Conservation (phyloP, 2,329 filamentous ascomycete genomes). For the Amphichorda felina region DNA sequence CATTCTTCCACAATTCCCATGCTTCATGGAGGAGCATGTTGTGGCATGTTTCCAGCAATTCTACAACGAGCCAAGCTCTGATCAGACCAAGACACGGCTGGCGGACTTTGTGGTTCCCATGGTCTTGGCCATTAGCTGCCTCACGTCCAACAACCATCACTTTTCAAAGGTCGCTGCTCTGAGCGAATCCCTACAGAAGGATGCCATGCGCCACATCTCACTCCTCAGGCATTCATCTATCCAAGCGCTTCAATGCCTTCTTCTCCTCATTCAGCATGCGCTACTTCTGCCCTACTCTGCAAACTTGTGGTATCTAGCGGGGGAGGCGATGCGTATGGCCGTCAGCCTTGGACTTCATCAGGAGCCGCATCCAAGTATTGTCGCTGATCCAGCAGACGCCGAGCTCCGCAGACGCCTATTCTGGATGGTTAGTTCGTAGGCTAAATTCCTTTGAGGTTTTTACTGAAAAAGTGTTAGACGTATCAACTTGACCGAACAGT, state of each 20-base stretch:
- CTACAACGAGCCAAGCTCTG: conserved; percentile 3
- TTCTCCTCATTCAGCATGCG: conserved; percentile 9
- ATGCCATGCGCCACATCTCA: conserved; percentile 6
- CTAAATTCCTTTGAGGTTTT: neutral
- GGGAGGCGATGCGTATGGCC: conserved; percentile 12
- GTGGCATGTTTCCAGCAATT: conserved; percentile 5
- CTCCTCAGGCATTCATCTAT: conserved; percentile 6
- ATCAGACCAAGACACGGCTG: neutral
- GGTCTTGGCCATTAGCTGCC: conserved; percentile 8
- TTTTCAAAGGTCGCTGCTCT: conserved; percentile 10
- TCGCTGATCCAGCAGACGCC: neutral
- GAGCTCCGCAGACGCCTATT: conserved; percentile 6
- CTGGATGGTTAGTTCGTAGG: conserved; percentile 6
- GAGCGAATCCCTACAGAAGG: conserved; percentile 8
- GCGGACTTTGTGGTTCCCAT: conserved; percentile 6
- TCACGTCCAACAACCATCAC: conserved; percentile 8
- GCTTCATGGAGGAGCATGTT: conserved; percentile 7
- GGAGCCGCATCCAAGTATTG: conserved; percentile 4
- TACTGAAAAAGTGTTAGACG: conserved; percentile 1
- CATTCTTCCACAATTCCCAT: conserved; percentile 9
- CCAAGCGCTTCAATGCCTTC: conserved; percentile 6
- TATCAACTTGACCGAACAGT: conserved; percentile 7
- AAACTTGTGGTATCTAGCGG: conserved; percentile 10
- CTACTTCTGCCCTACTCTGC: conserved; percentile 8
- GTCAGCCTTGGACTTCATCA: conserved; percentile 10